Base-by-base conservation (phyloP, 305 asterid species). In the Fraxinus paxiana region DNA sequence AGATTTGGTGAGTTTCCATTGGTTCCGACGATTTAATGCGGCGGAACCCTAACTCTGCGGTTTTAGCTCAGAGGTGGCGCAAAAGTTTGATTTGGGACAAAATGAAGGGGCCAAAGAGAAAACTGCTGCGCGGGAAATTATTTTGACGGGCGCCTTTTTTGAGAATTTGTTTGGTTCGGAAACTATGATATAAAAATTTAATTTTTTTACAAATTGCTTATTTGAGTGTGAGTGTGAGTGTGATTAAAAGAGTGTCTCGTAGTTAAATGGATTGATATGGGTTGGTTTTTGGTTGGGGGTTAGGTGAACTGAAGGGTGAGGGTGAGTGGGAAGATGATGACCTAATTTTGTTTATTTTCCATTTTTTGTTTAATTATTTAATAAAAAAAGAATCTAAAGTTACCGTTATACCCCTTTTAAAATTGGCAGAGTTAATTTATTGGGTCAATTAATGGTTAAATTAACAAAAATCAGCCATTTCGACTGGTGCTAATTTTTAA, bases 11-110 rank as follows among this genome's bases (percentile, higher is more conserved):
- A 70, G 81, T 67, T 67, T 85, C 90, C 87, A 85, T 83, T 22
- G 17, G 75, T 67, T 67, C 78, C 75, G 81, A 74, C 61, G 37
- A 28, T 67, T 83, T 3, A 22, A 34, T 2, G 75, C 17, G 71
- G 78, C 83, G 61, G 84, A 87, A 85, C 86, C 86, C 88, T 87
- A 85, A 77, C 48, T 70, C 75, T 31, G 46, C 2, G 7, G 75
- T 33, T 46, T 15, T 26, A 1, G 13, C 43, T 70, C 24, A 13
- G 26, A 31, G 75, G 46, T 70, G 75, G 75, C 75, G 75, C 75
- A n/a, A 6, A 67, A 70, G 46, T 70, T 70, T 33, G 43, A 70
- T n/a, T 70, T 70, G 75, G 43, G 46, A 33, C 22, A 70, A 17
- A 33, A 70, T 33, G 6, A 33, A 30, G 73, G 13, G 75, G 26